Evolutionary conservation across 164 flowering plant genomes (phyloP).

Genomic region (Warburgia ugandensis): DNA sequence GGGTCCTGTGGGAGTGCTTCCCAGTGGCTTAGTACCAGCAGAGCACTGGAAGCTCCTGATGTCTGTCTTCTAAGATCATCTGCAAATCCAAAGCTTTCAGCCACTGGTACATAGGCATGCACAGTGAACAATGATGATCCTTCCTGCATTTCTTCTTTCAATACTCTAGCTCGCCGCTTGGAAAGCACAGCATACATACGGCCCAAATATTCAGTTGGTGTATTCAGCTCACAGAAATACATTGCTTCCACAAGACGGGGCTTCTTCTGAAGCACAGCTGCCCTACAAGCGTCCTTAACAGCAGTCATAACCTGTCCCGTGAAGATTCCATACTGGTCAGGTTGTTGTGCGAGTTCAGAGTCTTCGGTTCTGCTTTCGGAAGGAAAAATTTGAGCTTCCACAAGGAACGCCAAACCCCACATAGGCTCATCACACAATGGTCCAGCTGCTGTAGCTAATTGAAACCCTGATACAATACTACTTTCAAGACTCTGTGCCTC

Average conservation of each 20-base stretch:
- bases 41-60: slow-evolving; percentile 45
- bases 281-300: slow-evolving; percentile 81
- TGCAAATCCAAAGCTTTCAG: slow-evolving; percentile 87
- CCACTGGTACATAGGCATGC: slow-evolving; percentile 82
- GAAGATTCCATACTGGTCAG: slow-evolving; percentile 57
- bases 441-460: slow-evolving; percentile 80
- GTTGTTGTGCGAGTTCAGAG: slow-evolving; percentile 27
- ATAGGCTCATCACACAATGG: slow-evolving; percentile 91
- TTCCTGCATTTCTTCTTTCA: slow-evolving; percentile 93
- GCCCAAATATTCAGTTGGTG: slow-evolving; percentile 72
- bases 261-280: slow-evolving; percentile 66
- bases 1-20: slow-evolving; percentile 81
- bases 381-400: slow-evolving; percentile 57
- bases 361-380: slow-evolving; percentile 23
- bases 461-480: slow-evolving; percentile 80
- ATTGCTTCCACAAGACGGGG: slow-evolving; percentile 84
- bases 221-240: slow-evolving; percentile 82
- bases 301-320: slow-evolving; percentile 81
- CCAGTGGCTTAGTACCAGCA: slow-evolving; percentile 86
- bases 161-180: slow-evolving; percentile 60
- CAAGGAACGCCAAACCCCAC: slow-evolving; percentile 84
- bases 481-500: slow-evolving; percentile 67
- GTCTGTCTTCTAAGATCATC: slow-evolving; percentile 64
- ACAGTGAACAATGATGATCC: slow-evolving; percentile 85
- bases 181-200: slow-evolving; percentile 76